Base-by-base conservation (phyloP, 2,329 filamentous ascomycete genomes). In the Nakataea oryzae region DNA sequence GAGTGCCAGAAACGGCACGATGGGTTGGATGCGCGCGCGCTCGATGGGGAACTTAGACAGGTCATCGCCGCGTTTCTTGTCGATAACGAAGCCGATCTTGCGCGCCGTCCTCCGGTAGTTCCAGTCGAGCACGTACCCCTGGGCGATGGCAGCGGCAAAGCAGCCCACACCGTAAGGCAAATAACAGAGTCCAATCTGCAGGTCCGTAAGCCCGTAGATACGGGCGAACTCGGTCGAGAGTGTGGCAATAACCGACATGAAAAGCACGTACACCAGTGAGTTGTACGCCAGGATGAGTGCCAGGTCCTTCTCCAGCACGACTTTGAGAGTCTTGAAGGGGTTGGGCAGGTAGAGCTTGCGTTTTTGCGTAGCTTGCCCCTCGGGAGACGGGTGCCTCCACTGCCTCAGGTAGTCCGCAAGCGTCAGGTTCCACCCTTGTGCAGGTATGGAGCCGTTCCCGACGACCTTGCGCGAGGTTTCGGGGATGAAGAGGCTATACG, bases 81-180 rank as follows among this genome's bases (percentile, higher is more conserved):
- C 82, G 65, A 91, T 81, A 2, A 77, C 74, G 63, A 91, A 77
- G 7, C 85, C 85, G 21, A 87, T 75, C 34, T 80, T 79, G 59
- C 76, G 78, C 1, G 89, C 88, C 58, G 86, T 81, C 54, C 88
- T 82, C 8, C 85, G 80, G 71, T 90, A 96, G 71, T 92, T 92
- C 79, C 83, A 86, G 72, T 85, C 81, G 58, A 83, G 74, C 7
- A 84, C 69, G 65, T 79, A 79, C 6, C 90, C 88, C 64, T 84
- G 81, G n/a, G 72, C 70, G 29, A 84, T 66, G 14, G 80, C 77
- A 1, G 81, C 76, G 12, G 77, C 63, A 54, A 75, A 79, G 63
- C 79, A 82, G 3, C 80, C 80, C 2, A 78, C 68, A 0, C 81
- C 82, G 60, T 83, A 80, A 0, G 81, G 81, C 14, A 85, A 73